A percentile compares a stretch with the other conserved stretches of the same genome.
Evolutionary conservation across 371 early-diverging fungal genomes (phyloP).

Genomic region (Rhizopus arrhizus): DNA sequence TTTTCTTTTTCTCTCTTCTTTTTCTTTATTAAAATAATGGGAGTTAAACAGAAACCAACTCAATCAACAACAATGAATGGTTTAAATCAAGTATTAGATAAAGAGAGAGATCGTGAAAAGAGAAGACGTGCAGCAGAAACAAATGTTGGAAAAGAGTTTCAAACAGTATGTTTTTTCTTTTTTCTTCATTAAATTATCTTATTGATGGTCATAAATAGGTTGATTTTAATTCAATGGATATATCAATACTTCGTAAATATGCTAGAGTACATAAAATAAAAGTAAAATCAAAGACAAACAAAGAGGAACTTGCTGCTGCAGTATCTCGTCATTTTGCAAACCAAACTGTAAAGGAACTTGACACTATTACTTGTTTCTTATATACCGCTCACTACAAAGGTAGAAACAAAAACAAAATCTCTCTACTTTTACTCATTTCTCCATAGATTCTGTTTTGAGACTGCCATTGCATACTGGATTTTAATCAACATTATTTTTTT

Average conservation of each 20-base stretch:
- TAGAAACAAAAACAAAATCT: constrained; percentile 11
- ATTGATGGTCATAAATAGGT: constrained; percentile 25
- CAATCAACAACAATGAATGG: constrained; percentile 23
- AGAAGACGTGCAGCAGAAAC: constrained; percentile 38
- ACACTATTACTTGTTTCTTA: constrained; percentile 52
- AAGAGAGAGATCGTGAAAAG: constrained; percentile 49
- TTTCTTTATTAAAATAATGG: constrained; percentile 16
- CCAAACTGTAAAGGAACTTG: constrained; percentile 51
- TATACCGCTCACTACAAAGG: constrained; percentile 55
- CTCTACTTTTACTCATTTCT: background rate
- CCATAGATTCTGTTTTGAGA: constrained; percentile 36
- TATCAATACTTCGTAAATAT: constrained; percentile 48
- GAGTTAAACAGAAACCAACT: constrained; percentile 33
- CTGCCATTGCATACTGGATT: constrained; percentile 36
- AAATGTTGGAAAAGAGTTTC: constrained; percentile 55
- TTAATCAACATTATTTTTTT: background rate
- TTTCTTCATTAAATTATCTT: background rate
- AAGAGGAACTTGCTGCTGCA: constrained; percentile 50
- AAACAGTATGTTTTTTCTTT: constrained; percentile 35
- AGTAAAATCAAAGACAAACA: constrained; percentile 30
- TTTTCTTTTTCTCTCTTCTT: too few relatives aligned
- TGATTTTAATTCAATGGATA: constrained; percentile 49
- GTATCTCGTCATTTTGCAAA: constrained; percentile 56
- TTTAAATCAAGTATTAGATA: constrained; percentile 26
- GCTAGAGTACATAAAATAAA: constrained; percentile 50